Evolutionary conservation across 2,329 filamentous ascomycete genomes (phyloP).

Genomic region (Chaetomiaceae sp.): DNA sequence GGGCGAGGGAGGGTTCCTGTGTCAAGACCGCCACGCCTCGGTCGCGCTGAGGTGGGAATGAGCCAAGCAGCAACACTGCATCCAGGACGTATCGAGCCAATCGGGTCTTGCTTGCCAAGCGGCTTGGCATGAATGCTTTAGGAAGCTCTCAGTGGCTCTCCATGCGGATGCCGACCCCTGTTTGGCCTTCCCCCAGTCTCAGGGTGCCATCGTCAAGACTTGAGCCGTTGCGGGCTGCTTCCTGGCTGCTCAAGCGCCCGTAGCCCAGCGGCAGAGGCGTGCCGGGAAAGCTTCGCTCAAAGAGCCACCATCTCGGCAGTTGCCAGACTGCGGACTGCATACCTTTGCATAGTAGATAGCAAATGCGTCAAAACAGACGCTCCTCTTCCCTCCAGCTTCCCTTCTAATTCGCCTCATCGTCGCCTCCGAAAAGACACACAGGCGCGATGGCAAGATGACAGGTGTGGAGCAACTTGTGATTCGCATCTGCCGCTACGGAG

Average conservation of each 20-base stretch:
- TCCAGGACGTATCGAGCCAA: too few relatives aligned
- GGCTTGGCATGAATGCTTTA: constrained; percentile 8
- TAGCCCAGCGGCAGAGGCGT: constrained; percentile 6
- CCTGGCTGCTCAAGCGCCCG: neutral
- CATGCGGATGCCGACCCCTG: neutral
- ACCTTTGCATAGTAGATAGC: too few relatives aligned
- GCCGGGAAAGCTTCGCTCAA: constrained; percentile 13
- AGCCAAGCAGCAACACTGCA: constrained; percentile 14
- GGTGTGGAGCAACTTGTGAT: too few relatives aligned
- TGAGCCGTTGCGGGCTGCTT: neutral
- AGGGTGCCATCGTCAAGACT: neutral
- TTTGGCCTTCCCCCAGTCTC: neutral
- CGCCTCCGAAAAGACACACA: too few relatives aligned
- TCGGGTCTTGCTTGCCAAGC: constrained; percentile 8
- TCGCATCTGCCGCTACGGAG: too few relatives aligned
- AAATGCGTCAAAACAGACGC: neutral
- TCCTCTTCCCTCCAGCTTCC: neutral
- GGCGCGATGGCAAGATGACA: too few relatives aligned
- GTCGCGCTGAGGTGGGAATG: neutral
- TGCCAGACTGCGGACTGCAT: neutral
- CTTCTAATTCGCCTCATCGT: too few relatives aligned
- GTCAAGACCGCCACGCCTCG: neutral
- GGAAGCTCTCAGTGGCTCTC: constrained; percentile 12
- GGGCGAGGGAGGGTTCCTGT: neutral
- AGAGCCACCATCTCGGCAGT: constrained; percentile 2